Conservation (phyloP, 1,284 basidiomycete genomes). For the Fomitopsis betulina region DNA sequence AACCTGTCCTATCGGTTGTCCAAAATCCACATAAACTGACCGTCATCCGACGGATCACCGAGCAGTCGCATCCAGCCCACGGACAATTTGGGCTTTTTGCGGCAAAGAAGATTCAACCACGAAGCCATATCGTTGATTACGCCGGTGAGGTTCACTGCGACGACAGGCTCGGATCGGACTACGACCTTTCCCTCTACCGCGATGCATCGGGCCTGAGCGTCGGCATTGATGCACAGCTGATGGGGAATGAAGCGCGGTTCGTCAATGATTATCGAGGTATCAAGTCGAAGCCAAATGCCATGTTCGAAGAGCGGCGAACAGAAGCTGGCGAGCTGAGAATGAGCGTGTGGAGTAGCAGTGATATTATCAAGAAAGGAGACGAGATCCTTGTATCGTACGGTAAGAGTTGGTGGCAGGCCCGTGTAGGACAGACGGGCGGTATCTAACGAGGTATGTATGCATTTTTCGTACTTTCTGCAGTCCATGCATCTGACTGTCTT, state of each 20-base stretch:
- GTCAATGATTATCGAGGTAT: conserved; percentile 86
- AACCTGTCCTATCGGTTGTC: neutral
- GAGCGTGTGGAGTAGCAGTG: conserved; percentile 63
- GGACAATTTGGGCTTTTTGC: conserved; percentile 86
- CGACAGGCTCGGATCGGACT: conserved; percentile 68
- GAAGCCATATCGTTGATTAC: conserved; percentile 76
- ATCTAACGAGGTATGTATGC: neutral
- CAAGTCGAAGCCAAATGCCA: conserved; percentile 61
- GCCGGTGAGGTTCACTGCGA: conserved; percentile 82
- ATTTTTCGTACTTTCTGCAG: no score
- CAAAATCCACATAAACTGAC: conserved; percentile 9
- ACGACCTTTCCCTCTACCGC: conserved; percentile 80
- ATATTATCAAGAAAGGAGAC: conserved; percentile 71
- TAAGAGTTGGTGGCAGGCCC: conserved; percentile 82
- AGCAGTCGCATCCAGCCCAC: conserved; percentile 39
- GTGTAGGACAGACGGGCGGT: conserved; percentile 19
- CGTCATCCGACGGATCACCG: conserved; percentile 21
- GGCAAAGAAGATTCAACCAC: conserved; percentile 58
- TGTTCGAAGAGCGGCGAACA: conserved; percentile 61
- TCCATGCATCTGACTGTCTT: neutral
- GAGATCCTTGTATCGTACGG: conserved; percentile 91
- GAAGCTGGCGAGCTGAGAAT: conserved; percentile 68
- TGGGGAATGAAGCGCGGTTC: conserved; percentile 86
- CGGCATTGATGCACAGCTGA: conserved; percentile 67
- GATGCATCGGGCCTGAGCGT: conserved; percentile 47